Base-by-base conservation (phyloP, 2,329 filamentous ascomycete genomes). In the Purpureocillium takamizusanense region DNA sequence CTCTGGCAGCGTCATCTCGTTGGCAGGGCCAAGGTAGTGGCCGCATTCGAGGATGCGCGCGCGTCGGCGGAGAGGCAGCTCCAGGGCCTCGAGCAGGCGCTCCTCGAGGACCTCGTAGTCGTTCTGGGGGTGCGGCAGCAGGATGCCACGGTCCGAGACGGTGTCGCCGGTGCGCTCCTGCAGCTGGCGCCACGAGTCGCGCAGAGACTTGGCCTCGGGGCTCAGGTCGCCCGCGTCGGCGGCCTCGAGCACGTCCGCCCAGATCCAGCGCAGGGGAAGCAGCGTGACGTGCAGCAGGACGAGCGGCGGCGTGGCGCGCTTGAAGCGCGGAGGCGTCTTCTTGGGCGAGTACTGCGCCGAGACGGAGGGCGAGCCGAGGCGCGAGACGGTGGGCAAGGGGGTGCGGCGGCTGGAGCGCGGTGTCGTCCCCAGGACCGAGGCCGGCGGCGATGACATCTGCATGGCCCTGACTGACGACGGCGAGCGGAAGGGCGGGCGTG, bases 21-120 rank as follows among this genome's bases (percentile, higher is more conserved):
- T 76, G 4, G 72, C 66, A 1, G 78, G 73, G 0, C 77, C 76
- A 2, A 86, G 70, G 42, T 87, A 89, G 54, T 90, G 85, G 0
- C 84, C 84, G 48, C 83, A 87, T 50, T 82, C 81, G 7, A 86
- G 68, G 32, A 89, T 78, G 3, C 81, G 71, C 3, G 83, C 82
- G n/a, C 77, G 66, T 2, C 74, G 67, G 13, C 67, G 66, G 23
- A 80, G 65, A 2, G 78, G 80, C 13, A 90, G 66, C 55, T 87
- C 84, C 33, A 89, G 61, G 2, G 81, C 79, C 57, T 89, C 84
- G 3, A 89, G 64, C 27, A 90, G 67, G 21, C 84, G 70, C 61
- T 89, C 85, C 60, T 90, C 83, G 0, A 92, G 70, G 40, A 86
- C 63, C 56, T 89, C 85, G 51, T 85, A 90, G 55, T 89, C 85